Percentiles rank a stretch among this genome's conserved stretches.
These are phyloP conservation scores for Oryza nivara DNA, from an alignment of 176 grass and related monocot genomes.

Conservation along the genomic window DNA sequence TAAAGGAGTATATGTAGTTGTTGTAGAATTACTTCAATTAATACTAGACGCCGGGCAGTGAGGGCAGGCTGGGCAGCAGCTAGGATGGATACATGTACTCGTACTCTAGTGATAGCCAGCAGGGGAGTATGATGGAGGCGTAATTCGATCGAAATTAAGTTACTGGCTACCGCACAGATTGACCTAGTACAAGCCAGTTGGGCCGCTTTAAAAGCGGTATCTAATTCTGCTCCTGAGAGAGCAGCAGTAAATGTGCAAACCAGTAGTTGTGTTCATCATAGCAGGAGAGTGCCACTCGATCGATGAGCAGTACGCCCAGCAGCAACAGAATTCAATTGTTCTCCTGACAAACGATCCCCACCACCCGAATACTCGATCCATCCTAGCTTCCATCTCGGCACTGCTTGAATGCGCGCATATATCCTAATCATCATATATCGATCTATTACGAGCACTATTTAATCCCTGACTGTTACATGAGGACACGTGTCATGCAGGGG, in stretches of 20 bases:
- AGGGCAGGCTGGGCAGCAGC: not conserved
- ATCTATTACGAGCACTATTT: not conserved
- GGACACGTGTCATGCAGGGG: not conserved
- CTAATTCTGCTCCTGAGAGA: conserved; percentile 38
- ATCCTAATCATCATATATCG: not conserved
- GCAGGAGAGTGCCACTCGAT: conserved; percentile 35
- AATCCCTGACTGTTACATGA: not conserved
- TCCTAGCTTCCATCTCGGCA: not conserved
- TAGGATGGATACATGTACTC: not conserved
- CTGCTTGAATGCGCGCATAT: not conserved
- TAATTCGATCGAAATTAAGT: conserved; percentile 35
- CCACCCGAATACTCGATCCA: not conserved
- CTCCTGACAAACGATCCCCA: conserved; percentile 18
- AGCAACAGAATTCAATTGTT: conserved; percentile 38
- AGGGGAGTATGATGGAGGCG: not conserved
- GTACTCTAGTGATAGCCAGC: not conserved
- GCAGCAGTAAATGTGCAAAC: conserved; percentile 44
- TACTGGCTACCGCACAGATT: conserved; percentile 25
- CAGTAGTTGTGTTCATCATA: conserved; percentile 28
- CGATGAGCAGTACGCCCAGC: not conserved
- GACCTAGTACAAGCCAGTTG: conserved; percentile 23
- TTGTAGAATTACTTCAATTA: conserved; percentile 25
- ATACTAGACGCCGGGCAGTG: not conserved
- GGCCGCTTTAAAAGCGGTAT: conserved; percentile 44
- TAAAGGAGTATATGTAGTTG: too few species aligned